These are phyloP conservation scores for Fraxinus dipetala DNA, from an alignment of 305 asterid species.

Conservation along the genomic window DNA sequence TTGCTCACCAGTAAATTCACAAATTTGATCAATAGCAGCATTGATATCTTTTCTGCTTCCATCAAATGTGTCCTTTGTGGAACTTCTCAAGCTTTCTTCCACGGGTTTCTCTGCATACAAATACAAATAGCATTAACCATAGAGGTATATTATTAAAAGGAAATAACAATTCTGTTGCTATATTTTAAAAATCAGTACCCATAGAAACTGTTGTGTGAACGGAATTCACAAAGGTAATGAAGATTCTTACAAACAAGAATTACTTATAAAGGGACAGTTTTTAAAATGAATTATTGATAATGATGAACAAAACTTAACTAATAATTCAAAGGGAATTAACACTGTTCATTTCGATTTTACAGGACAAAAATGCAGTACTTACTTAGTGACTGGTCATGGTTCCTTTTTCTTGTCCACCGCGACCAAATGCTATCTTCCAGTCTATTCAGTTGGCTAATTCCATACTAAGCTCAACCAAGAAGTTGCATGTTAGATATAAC, in stretches of 20 bases:
- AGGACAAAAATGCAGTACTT: constrained; percentile 26
- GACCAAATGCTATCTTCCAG: constrained; percentile 96
- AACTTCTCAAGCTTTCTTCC: constrained; percentile 46
- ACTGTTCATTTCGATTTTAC: not conserved
- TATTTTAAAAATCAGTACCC: not conserved
- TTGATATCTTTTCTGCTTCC: constrained; percentile 94
- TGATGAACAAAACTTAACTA: not conserved
- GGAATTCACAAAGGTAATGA: not conserved
- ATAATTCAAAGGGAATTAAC: not conserved
- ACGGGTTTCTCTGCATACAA: constrained; percentile 45
- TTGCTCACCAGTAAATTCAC: constrained; percentile 82
- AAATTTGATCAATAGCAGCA: constrained; percentile 75
- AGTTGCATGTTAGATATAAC: constrained; percentile 31
- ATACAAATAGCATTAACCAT: constrained; percentile 20
- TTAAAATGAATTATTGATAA: not conserved
- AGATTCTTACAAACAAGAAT: not conserved
- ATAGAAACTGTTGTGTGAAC: not conserved
- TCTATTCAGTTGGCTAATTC: constrained; percentile 77
- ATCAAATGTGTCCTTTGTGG: constrained; percentile 74
- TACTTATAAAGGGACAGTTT: not conserved
- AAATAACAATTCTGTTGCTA: not conserved
- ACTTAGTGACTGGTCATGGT: constrained; percentile 47
- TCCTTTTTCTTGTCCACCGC: constrained; percentile 63
- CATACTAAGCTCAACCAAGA: constrained; percentile 56
- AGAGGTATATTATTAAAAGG: not conserved